Evolutionary conservation across 345 rosid genomes (phyloP).

Genomic region (Linum usitatissimum): DNA sequence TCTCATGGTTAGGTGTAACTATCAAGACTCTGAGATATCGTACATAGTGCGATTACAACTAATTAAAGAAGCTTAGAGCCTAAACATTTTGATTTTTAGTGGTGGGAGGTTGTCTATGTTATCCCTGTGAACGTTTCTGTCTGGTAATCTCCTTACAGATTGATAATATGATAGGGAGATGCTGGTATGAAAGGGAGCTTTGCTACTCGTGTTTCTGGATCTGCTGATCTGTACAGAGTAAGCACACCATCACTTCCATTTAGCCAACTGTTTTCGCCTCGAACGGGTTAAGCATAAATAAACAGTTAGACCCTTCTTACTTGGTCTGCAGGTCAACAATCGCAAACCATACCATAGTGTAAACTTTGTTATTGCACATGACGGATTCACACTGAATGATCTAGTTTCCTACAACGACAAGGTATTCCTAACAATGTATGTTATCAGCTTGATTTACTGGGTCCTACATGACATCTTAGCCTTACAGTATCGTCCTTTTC

Average conservation of each 20-base stretch:
- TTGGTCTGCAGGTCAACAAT: conserved; percentile 50
- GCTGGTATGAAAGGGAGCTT: conserved; percentile 83
- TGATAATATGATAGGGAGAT: conserved; percentile 51
- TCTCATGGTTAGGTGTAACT: not conserved
- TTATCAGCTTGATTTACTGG: conserved; percentile 8
- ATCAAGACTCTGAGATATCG: not conserved
- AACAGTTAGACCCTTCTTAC: not conserved
- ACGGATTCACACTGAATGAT: conserved; percentile 83
- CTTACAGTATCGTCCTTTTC: conserved; percentile 12
- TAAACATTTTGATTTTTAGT: not conserved
- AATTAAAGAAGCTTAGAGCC: not conserved
- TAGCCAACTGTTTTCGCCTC: not conserved
- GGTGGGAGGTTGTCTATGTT: not conserved
- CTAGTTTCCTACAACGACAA: conserved; percentile 77
- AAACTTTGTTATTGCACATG: conserved; percentile 81
- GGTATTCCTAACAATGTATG: conserved; percentile 33
- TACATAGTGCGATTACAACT: not conserved
- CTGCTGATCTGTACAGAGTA: conserved; percentile 76
- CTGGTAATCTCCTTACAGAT: conserved; percentile 6
- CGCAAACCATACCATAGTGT: conserved; percentile 85
- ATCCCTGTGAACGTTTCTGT: not conserved
- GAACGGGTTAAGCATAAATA: not conserved
- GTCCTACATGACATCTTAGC: not conserved
- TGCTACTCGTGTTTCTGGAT: conserved; percentile 82
- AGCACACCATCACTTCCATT: conserved; percentile 14